Percentiles rank a stretch among this genome's conserved stretches.
phyloP scores from a whole-genome alignment of 768 basidiomycete genomes.

The Mrakia hoshinonis region DNA sequence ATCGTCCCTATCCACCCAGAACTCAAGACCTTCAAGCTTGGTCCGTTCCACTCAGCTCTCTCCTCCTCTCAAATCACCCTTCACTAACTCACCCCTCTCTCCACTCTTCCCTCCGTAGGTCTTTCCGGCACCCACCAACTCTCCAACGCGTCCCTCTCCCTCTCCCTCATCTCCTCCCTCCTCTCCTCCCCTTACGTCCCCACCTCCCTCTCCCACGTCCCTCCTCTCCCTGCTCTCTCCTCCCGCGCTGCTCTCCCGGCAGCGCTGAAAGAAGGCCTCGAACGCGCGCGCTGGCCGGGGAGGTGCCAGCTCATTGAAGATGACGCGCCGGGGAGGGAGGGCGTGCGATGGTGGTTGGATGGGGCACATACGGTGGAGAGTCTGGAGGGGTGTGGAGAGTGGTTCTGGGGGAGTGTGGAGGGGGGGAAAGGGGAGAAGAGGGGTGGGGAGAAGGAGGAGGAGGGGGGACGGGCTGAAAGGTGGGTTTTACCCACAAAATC shows the following conservation, averaged over 20 bases:
- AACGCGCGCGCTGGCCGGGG: conserved; percentile 78
- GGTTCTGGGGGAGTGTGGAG: conserved; percentile 47
- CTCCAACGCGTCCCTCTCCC: conserved; percentile 78
- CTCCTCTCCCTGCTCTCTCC: conserved; percentile 32
- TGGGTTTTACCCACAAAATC: no score
- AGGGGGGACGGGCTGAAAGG: conserved; percentile 2
- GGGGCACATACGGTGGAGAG: conserved; percentile 94
- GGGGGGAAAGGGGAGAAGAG: background rate
- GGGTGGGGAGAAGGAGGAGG: background rate
- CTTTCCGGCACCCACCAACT: conserved; percentile 77
- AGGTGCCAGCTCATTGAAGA: conserved; percentile 79
- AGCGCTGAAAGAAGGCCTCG: conserved; percentile 48
- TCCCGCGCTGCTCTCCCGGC: conserved; percentile 45
- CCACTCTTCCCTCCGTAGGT: conserved; percentile 45
- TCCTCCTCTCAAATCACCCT: conserved; percentile 9
- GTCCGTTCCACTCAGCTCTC: conserved; percentile 43
- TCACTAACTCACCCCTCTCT: background rate
- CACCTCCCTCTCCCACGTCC: conserved; percentile 26
- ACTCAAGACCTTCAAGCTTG: conserved; percentile 54
- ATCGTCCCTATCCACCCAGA: conserved; percentile 52
- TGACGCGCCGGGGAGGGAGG: conserved; percentile 29
- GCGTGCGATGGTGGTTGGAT: conserved; percentile 81
- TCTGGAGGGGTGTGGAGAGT: conserved; percentile 72
- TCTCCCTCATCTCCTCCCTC: conserved; percentile 62
- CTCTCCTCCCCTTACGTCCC: conserved; percentile 34